Evolutionary conservation across 2,329 filamentous ascomycete genomes (phyloP).

Genomic region (Talaromyces marneffei): DNA sequence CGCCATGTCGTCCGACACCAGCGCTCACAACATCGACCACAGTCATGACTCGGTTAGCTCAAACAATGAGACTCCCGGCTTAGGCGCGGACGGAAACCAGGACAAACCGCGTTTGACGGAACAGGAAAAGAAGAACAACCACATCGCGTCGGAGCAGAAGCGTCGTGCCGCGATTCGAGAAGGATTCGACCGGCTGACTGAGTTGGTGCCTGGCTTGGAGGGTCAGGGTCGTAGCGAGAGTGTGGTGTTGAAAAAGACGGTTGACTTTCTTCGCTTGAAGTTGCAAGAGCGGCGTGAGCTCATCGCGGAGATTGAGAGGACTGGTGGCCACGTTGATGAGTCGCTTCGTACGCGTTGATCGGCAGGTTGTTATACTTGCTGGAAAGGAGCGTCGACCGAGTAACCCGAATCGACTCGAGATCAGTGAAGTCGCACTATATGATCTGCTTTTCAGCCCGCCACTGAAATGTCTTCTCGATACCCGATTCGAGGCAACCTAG

Average conservation of each 20-base stretch:
- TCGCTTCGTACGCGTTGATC: constrained; percentile 27
- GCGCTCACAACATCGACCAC: constrained; percentile 10
- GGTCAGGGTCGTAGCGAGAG: constrained; percentile 82
- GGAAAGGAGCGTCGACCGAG: too few species aligned
- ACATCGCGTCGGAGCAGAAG: constrained; percentile 62
- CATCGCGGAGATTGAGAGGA: constrained; percentile 53
- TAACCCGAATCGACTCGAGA: too few species aligned
- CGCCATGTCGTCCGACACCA: constrained; percentile 12
- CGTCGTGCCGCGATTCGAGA: constrained; percentile 70
- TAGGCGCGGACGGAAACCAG: constrained; percentile 23
- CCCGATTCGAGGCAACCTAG: too few species aligned
- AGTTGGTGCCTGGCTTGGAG: constrained; percentile 72
- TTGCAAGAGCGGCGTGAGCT: constrained; percentile 55
- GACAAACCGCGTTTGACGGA: constrained; percentile 63
- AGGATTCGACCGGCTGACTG: constrained; percentile 74
- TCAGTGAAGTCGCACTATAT: not conserved
- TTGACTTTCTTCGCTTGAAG: constrained; percentile 59
- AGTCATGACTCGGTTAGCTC: constrained; percentile 13
- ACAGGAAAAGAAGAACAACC: constrained; percentile 67
- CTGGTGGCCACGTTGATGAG: constrained; percentile 51
- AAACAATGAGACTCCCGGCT: constrained; percentile 18
- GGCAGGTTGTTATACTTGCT: not conserved
- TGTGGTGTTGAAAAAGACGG: constrained; percentile 67
- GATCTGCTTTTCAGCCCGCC: not conserved
- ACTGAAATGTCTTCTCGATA: too few species aligned